phyloP scores from a whole-genome alignment of 2,329 filamentous ascomycete species.

The Ustulina deusta region DNA sequence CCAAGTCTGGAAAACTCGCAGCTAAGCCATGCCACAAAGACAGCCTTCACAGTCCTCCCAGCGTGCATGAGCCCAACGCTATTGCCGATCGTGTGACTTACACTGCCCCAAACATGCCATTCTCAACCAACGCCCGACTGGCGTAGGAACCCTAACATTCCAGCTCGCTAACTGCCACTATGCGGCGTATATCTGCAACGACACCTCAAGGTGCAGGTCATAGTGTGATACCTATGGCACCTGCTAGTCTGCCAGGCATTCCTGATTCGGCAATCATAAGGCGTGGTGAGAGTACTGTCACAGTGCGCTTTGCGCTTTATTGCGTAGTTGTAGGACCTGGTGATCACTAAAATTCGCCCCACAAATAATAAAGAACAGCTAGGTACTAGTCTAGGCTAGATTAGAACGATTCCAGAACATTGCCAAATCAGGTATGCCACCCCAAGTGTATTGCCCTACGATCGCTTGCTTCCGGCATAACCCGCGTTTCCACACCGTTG shows the following conservation, averaged over 20 bases:
- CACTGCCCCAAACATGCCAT: slow-evolving; percentile 27
- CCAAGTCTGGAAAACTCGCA: neutral
- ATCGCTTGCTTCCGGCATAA: neutral
- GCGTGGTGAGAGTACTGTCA: neutral
- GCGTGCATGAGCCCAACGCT: neutral
- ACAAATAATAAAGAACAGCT: neutral
- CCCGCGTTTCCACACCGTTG: neutral
- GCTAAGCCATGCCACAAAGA: too few relatives aligned
- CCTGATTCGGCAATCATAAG: neutral
- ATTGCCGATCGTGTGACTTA: slow-evolving; percentile 24
- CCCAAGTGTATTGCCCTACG: neutral
- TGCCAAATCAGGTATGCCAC: slow-evolving; percentile 4
- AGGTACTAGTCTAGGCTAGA: too few relatives aligned
- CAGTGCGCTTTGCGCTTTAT: neutral
- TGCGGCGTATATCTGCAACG: slow-evolving; percentile 12
- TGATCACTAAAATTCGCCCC: neutral
- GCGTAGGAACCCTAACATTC: slow-evolving; percentile 3
- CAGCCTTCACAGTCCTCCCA: too few relatives aligned
- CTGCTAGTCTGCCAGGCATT: neutral
- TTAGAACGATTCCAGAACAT: slow-evolving; percentile 22
- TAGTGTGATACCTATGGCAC: neutral
- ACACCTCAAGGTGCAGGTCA: slow-evolving; percentile 10
- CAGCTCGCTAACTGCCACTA: slow-evolving; percentile 7
- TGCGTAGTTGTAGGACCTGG: neutral
- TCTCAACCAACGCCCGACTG: slow-evolving; percentile 10